Evolutionary conservation across 805 yeast species (phyloP).

Genomic region (Metschnikowia vanudenii): DNA sequence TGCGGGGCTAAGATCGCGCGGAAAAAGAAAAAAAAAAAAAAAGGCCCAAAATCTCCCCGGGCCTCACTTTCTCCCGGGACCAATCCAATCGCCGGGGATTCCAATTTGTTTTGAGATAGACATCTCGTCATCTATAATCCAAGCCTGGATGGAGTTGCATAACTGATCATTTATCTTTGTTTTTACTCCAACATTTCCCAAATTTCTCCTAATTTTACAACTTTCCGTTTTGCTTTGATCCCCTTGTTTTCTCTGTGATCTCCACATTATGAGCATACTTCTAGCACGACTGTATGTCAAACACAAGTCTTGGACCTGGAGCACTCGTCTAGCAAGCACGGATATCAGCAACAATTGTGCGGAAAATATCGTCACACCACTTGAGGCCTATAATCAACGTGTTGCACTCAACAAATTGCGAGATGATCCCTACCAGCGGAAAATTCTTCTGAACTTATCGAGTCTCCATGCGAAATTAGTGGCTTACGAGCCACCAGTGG

Average conservation of each 20-base stretch:
- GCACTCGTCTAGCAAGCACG: neutral
- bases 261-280: constrained; percentile 5
- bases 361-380: constrained; percentile 33
- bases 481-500: constrained; percentile 61
- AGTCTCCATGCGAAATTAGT: constrained; percentile 54
- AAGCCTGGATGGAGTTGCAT: neutral
- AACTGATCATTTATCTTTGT: neutral
- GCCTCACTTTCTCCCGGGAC: constrained; percentile 4
- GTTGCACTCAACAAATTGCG: constrained; percentile 51
- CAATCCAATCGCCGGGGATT: constrained; percentile 3
- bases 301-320: neutral
- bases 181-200: neutral
- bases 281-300: constrained; percentile 4
- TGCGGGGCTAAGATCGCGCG: constrained; percentile 10
- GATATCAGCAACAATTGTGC: neutral
- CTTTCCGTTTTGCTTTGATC: neutral
- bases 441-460: constrained; percentile 62
- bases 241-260: neutral
- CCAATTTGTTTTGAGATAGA: neutral
- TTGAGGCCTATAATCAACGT: constrained; percentile 49
- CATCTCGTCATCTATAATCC: neutral
- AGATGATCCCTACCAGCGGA: constrained; percentile 80
- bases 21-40: constrained; percentile 4
- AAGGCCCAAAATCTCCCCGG: neutral
- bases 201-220: neutral